Conservation (phyloP, 2,329 filamentous ascomycete species). For the Parascedosporium putredinis region DNA sequence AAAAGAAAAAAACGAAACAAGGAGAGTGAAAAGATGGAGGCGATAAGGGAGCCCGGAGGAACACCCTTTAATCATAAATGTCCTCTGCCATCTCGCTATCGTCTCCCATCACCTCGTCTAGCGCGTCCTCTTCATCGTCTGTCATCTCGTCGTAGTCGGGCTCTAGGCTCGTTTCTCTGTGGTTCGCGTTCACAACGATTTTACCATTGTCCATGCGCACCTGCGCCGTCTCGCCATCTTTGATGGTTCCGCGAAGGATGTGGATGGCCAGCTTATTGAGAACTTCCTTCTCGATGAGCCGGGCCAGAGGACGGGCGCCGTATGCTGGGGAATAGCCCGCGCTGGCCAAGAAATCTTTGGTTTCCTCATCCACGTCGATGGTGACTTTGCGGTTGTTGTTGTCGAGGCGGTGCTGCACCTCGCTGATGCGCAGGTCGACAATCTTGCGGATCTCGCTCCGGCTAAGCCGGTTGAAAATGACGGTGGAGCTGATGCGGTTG, state of each 20-base stretch:
- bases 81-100: constrained; percentile 46
- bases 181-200: constrained; percentile 75
- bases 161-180: constrained; percentile 50
- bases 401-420: constrained; percentile 86
- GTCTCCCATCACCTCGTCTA: constrained; percentile 55
- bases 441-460: constrained; percentile 86
- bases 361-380: constrained; percentile 75
- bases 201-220: constrained; percentile 73
- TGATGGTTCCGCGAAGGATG: constrained; percentile 74
- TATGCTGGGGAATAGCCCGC: constrained; percentile 94
- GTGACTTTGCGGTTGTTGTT: constrained; percentile 74
- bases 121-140: constrained; percentile 61
- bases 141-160: constrained; percentile 57
- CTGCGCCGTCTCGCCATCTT: constrained; percentile 72
- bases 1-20: no score
- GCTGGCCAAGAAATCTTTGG: constrained; percentile 84
- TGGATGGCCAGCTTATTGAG: constrained; percentile 87
- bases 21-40: no score
- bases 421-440: constrained; percentile 75
- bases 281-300: constrained; percentile 94
- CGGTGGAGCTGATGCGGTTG: constrained; percentile 89
- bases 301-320: constrained; percentile 76
- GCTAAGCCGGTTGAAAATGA: constrained; percentile 97
- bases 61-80: constrained; percentile 29
- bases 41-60: no score